These are phyloP conservation scores for Calycina marina DNA, from an alignment of 2,329 filamentous ascomycete species.

Conservation along the genomic window DNA sequence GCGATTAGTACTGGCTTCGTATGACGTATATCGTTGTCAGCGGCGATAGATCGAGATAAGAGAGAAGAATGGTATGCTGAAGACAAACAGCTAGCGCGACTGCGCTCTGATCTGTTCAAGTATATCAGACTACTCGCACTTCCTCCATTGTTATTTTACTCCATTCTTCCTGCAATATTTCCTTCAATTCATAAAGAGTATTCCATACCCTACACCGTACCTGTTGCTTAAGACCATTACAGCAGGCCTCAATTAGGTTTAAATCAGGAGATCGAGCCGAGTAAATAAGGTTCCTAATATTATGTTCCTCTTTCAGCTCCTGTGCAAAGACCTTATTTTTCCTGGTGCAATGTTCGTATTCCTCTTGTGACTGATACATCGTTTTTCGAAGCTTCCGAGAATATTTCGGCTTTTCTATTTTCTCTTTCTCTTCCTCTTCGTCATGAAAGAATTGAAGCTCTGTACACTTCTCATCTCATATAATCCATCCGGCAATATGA, in stretches of 20 bases:
- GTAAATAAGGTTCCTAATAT: not conserved
- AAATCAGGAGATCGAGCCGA: not conserved
- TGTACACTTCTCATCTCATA: not conserved
- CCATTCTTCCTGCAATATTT: not conserved
- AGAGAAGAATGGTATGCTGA: too few relatives aligned
- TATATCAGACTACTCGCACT: too few relatives aligned
- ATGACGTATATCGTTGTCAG: too few relatives aligned
- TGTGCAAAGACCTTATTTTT: not conserved
- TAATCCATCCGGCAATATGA: not conserved
- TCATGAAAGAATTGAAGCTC: not conserved
- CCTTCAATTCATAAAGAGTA: not conserved
- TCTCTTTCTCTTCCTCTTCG: not conserved
- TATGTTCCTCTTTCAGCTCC: not conserved
- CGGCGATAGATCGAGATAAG: too few relatives aligned
- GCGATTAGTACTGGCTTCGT: too few relatives aligned
- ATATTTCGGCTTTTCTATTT: not conserved
- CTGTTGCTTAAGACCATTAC: not conserved
- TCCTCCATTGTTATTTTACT: not conserved
- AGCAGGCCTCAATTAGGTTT: too few relatives aligned
- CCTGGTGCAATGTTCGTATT: too few relatives aligned
- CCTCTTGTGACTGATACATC: too few relatives aligned
- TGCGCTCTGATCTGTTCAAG: too few relatives aligned
- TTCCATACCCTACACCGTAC: not conserved
- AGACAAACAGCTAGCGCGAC: too few relatives aligned
- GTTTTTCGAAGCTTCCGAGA: not conserved